phyloP scores from a whole-genome alignment of 345 rosid species.

The Gossypium arboreum region DNA sequence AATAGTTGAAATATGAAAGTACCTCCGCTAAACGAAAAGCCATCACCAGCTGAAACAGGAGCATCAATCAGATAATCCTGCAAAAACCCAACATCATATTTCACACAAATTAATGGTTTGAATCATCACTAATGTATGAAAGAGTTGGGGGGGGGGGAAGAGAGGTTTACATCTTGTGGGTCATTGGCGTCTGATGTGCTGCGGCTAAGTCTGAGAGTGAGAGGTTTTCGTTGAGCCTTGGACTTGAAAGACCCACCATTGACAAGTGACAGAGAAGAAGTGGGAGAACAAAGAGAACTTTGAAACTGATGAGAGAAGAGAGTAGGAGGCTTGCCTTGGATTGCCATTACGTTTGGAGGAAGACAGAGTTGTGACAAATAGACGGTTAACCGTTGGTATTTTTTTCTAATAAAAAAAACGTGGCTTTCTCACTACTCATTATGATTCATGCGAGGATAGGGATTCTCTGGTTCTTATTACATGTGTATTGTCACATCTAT shows the following conservation, averaged over 20 bases:
- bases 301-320: constrained; percentile 23
- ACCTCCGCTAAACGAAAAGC: constrained; percentile 95
- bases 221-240: constrained; percentile 28
- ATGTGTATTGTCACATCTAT: no score
- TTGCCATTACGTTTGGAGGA: constrained; percentile 28
- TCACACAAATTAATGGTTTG: background rate
- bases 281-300: constrained; percentile 14
- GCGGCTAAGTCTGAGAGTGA: constrained; percentile 32
- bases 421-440: background rate
- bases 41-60: constrained; percentile 82
- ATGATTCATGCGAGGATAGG: constrained; percentile 1
- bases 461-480: constrained; percentile 6
- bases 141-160: no score
- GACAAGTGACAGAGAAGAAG: constrained; percentile 17
- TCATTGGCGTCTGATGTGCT: constrained; percentile 36
- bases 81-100: background rate
- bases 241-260: constrained; percentile 1
- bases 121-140: background rate
- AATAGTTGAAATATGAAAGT: background rate
- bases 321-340: constrained; percentile 26
- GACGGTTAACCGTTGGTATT: background rate
- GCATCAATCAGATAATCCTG: constrained; percentile 92
- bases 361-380: background rate
- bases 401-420: background rate
- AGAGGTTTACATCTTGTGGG: constrained; percentile 34